Percentiles rank a stretch among this genome's conserved stretches.
phyloP scores from a whole-genome alignment of 495 filamentous ascomycete species.

The Aspergillus campestris region DNA sequence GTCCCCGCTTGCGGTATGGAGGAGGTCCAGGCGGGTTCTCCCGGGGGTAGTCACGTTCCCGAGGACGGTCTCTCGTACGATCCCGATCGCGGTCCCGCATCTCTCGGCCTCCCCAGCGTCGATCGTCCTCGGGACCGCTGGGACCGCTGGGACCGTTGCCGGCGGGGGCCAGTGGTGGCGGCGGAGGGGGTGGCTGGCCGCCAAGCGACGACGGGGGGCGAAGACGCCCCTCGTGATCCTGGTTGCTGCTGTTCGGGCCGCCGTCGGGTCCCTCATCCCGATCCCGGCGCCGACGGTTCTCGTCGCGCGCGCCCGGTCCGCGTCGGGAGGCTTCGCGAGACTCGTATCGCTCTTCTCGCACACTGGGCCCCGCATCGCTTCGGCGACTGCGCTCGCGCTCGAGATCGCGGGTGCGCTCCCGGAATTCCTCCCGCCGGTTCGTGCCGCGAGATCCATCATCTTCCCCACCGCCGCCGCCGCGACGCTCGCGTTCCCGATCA shows the following conservation, averaged over 20 bases:
- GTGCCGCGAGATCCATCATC: conserved; percentile 20
- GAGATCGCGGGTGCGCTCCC: conserved; percentile 25
- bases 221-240: conserved; percentile 33
- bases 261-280: conserved; percentile 24
- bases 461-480: conserved; percentile 12
- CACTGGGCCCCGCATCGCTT: conserved; percentile 24
- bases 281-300: conserved; percentile 30
- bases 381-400: conserved; percentile 36
- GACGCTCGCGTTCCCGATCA: conserved; percentile 24
- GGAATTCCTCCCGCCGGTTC: conserved; percentile 29
- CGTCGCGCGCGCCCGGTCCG: conserved; percentile 29
- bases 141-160: conserved; percentile 2
- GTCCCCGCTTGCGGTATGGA: conserved; percentile 33
- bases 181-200: conserved; percentile 24
- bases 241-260: conserved; percentile 4
- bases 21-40: conserved; percentile 22
- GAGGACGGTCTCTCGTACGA: conserved; percentile 30
- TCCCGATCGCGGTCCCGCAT: conserved; percentile 33
- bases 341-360: conserved; percentile 30
- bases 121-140: conserved; percentile 22
- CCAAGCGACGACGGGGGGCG: conserved; percentile 32
- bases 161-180: conserved; percentile 26
- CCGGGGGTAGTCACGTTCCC: conserved; percentile 30
- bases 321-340: conserved; percentile 29
- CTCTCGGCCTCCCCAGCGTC: conserved; percentile 32